phyloP scores from a whole-genome alignment of 1,284 basidiomycete species.

The Thelephora terrestris region DNA sequence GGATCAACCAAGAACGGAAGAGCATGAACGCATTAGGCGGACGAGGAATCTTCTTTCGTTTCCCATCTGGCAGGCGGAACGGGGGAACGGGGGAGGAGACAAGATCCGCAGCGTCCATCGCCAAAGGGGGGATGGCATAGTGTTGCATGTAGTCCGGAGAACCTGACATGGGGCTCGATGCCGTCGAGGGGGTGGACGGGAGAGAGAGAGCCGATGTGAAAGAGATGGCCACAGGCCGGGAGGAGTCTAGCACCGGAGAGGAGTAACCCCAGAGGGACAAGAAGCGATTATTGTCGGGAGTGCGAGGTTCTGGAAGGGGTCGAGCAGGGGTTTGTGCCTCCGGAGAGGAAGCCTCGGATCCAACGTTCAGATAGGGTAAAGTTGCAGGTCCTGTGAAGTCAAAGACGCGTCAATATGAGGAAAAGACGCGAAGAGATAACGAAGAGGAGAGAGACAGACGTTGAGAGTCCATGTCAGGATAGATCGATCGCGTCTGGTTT shows the following conservation, averaged over 20 bases:
- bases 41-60: slow-evolving; percentile 45
- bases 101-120: background rate
- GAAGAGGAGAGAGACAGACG: background rate
- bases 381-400: background rate
- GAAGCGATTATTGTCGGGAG: background rate
- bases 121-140: slow-evolving; percentile 6
- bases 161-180: background rate
- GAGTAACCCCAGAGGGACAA: too few species aligned
- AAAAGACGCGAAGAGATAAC: background rate
- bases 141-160: slow-evolving; percentile 1
- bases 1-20: slow-evolving; percentile 66
- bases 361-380: background rate
- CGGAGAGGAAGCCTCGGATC: background rate
- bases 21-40: slow-evolving; percentile 79
- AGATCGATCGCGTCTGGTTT: background rate
- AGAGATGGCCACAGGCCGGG: background rate
- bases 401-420: background rate
- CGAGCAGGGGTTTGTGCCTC: background rate
- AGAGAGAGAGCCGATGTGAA: background rate
- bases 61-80: slow-evolving; percentile 3
- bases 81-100: background rate
- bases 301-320: background rate
- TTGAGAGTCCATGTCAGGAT: background rate
- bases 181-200: background rate
- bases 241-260: too few species aligned